Evolutionary conservation across 2,329 filamentous ascomycete genomes (phyloP), one percentile per base, ranked within the genome.

Genomic region (Penicillium freii): DNA sequence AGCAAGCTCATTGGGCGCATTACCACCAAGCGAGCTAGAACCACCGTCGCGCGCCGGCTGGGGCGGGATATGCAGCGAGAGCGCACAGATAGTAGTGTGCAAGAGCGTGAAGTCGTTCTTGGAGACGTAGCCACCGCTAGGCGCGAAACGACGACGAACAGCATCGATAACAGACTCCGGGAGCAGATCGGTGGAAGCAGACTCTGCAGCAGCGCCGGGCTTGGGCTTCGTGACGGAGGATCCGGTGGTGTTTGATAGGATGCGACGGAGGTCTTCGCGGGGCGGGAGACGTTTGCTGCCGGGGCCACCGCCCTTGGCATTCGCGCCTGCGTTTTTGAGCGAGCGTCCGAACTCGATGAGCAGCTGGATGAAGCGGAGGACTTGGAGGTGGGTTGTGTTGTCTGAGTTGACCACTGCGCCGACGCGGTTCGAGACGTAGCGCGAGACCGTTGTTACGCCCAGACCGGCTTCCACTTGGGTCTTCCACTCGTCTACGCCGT

Each of bases 61-160:
- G 0, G 75, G 78, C 0, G 76, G 77, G 58, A 80, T 75, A 62
- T 79, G 78, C 51, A 80, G 68, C 8, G 76, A 73, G 23, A 80
- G 60, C 0, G 78, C 77, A 59, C 77, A 78, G 64, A 80, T 77
- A 36, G 77, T 77, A 31, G 77, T 77, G 59, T 77, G 72, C 13
- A 80, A 68, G 48, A 79, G 66, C 1, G 76, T 79, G 47, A 77
- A 62, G 53, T 77, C 74, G 54, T 73, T 70, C 47, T 72, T 72
- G 36, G 69, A 71, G 51, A 78, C 67, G 39, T 66, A 59, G 23
- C 68, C 64, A 42, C 72, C 69, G 39, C 67, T 67, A 0, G 77
- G 76, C 2, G 73, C 75, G 67, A 77, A 79, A 45, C 73, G 73
- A 58, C 74, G 70, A 47, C 77, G 72, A 34, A 79, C 64, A 15